These are phyloP conservation scores for Zoysia matrella DNA, from an alignment of 202 grass and related monocot genomes.

Conservation along the genomic window DNA sequence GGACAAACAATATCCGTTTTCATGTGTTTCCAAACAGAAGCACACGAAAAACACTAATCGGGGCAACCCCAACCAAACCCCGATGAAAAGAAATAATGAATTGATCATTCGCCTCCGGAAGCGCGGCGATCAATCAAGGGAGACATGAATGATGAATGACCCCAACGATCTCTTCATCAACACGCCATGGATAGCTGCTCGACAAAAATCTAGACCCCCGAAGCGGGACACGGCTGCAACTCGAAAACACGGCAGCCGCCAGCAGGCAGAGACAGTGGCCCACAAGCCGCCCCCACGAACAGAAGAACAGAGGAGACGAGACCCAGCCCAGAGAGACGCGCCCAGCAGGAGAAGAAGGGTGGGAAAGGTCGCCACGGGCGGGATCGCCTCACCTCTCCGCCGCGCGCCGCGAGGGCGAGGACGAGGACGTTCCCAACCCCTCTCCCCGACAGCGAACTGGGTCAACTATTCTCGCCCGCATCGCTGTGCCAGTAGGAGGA, in stretches of 20 bases:
- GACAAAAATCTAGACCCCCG: neutral
- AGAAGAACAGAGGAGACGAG: neutral
- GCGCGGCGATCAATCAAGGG: neutral
- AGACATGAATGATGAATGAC: neutral
- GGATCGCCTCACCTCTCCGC: constrained; percentile 41
- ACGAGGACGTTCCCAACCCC: neutral
- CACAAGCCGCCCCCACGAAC: neutral
- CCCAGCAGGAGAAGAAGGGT: neutral
- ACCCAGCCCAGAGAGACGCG: neutral
- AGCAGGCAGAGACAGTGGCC: neutral
- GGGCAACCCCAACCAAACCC: neutral
- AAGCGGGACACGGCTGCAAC: neutral
- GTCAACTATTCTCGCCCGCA: neutral
- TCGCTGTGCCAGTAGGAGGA: neutral
- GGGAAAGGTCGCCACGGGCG: neutral
- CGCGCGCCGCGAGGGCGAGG: neutral
- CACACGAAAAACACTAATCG: neutral
- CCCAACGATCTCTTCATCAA: neutral
- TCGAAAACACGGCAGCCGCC: neutral
- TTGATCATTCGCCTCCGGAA: neutral
- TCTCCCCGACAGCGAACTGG: neutral
- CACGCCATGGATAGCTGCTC: neutral
- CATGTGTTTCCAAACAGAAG: neutral
- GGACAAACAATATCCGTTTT: too few relatives aligned
- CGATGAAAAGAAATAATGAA: neutral